phyloP scores from a whole-genome alignment of 108 stramenopile species.

The Discostella stelligeroides region DNA sequence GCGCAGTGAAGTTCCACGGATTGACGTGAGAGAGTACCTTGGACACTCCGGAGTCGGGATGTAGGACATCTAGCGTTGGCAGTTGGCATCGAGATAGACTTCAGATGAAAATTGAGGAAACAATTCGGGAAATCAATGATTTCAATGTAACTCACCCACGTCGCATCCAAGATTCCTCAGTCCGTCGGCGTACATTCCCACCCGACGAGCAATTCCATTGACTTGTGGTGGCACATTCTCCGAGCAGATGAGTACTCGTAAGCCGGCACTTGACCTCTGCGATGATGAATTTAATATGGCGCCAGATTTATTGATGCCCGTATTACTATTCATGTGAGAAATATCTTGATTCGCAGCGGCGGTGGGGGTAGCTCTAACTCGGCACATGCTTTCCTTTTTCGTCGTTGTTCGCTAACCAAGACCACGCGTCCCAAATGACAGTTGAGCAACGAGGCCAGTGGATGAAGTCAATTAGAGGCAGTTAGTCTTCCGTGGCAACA shows the following conservation, averaged over 20 bases:
- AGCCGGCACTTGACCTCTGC: background rate
- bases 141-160: slow-evolving; percentile 35
- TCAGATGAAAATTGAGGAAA: background rate
- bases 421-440: too few relatives aligned
- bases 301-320: slow-evolving; percentile 1
- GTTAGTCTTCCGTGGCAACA: too few relatives aligned
- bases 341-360: background rate
- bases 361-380: background rate
- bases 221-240: slow-evolving; percentile 60
- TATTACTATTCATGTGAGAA: background rate
- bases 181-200: slow-evolving; percentile 53
- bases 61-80: slow-evolving; percentile 45
- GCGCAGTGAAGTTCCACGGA: slow-evolving; percentile 60
- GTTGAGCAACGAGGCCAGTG: too few relatives aligned
- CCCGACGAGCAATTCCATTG: slow-evolving; percentile 59
- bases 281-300: slow-evolving; percentile 9
- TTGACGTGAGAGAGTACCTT: slow-evolving; percentile 49
- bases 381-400: background rate
- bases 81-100: background rate
- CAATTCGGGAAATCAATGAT: too few relatives aligned
- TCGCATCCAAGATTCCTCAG: slow-evolving; percentile 46
- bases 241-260: slow-evolving; percentile 38
- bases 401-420: background rate
- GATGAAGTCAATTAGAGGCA: too few relatives aligned
- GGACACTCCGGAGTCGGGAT: slow-evolving; percentile 40